Evolutionary conservation across 176 grass and related monocot genomes (phyloP), one percentile per base, ranked within the genome.

Genomic region (Echinochloa phyllopogon): DNA sequence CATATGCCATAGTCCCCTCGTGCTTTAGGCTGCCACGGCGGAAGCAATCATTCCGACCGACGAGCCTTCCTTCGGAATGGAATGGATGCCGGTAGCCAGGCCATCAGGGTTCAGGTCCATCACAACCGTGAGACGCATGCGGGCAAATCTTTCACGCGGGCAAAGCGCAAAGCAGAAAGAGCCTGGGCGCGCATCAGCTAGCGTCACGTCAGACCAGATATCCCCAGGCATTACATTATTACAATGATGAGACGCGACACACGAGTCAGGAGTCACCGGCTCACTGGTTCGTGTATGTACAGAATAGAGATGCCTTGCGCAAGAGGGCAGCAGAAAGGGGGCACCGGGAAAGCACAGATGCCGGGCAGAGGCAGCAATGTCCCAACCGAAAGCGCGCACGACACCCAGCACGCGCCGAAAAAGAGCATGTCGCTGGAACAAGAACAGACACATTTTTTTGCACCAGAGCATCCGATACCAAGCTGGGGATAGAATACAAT

Each of bases 281-380:
- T 55, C 17, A 24, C 58, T 61, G 12, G 62, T 69, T 17, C 4
- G 20, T 40, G 3, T 74, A 79, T 79, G 69, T 40, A 65, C 23
- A 80, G 76, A 41, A 23, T 23, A 65, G 58, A 40, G 37, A 37
- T 82, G 78, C 48, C 86, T 82, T 77, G 51, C 29, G 21, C 8
- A 36, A 3, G 55, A 65, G 58, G 69, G 56, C 40, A 60, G 8
- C 44, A 29, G 42, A 47, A 10, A 68, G 33, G 13, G 39, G 3
- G 4, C 42, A 49, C 61, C 43, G 64, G 58, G 42, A 80, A 89
- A 89, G 83, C 82, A 82, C 63, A 82, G 3, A 77, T 16, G 45
- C 10, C 8, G 62, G 55, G 3, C 8, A 36, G n/a, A 27, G 48
- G 60, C 69, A 21, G 52, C 51, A 57, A 61, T 61, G 41, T 58